A percentile compares a stretch with the other conserved stretches of the same genome.
Conservation (phyloP, 352 stramenopile species). For the Globisporangium iwayamae region DNA sequence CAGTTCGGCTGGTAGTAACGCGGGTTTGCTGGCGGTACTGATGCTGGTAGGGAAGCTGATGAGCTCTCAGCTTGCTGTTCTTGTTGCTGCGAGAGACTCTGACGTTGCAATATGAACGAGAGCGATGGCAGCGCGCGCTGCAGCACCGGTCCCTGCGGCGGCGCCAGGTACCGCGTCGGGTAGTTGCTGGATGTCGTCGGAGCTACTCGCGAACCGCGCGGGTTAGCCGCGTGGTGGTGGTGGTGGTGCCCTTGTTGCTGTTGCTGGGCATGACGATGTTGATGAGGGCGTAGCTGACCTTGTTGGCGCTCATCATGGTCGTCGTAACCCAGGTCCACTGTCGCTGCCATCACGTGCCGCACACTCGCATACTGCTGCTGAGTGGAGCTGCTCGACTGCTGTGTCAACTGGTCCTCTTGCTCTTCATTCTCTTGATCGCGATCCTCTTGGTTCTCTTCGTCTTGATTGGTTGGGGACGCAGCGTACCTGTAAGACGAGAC, state of each 20-base stretch:
- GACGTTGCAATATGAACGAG: conserved; percentile 34
- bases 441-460: not conserved
- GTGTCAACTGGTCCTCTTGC: not conserved
- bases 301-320: not conserved
- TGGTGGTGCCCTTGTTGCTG: not conserved
- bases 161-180: not conserved
- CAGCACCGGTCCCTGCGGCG: conserved; percentile 17
- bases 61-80: not conserved
- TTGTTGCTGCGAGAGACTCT: conserved; percentile 15
- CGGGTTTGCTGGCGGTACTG: not conserved
- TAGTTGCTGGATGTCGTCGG: not conserved
- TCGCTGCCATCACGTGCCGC: conserved; percentile 10
- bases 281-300: not conserved
- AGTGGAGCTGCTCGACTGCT: not conserved
- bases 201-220: not conserved
- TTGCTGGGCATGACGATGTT: not conserved
- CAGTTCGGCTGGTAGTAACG: not conserved
- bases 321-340: conserved; percentile 10
- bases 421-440: not conserved
- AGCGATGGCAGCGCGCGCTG: conserved; percentile 37
- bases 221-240: not conserved
- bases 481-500: conserved; percentile 12
- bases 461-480: not conserved
- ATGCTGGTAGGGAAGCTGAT: not conserved
- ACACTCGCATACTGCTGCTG: not conserved